Percentiles rank a stretch among this genome's conserved stretches.
Conservation (phyloP, 768 basidiomycete genomes). For the Lactarius sanguifluus region DNA sequence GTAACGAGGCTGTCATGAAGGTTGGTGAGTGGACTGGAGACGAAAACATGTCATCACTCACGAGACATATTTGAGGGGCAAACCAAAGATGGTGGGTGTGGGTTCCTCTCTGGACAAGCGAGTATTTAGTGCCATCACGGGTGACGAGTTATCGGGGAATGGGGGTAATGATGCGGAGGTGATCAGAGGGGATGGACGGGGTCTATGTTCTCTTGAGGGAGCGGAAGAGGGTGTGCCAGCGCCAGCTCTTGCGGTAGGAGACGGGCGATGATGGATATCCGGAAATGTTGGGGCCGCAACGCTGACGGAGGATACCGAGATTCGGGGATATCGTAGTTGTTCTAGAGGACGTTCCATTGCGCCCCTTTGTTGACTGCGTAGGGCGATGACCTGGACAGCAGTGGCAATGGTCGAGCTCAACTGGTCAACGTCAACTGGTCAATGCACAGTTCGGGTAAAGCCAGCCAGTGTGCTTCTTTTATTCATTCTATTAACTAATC, state of each 20-base stretch:
- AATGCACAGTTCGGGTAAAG: neutral
- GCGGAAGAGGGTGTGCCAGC: conserved; percentile 48
- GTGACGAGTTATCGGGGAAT: conserved; percentile 22
- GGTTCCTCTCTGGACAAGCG: conserved; percentile 29
- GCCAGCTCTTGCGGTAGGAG: conserved; percentile 48
- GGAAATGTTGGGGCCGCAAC: conserved; percentile 34
- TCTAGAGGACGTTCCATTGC: conserved; percentile 24
- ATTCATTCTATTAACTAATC: neutral
- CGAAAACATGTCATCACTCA: conserved; percentile 40
- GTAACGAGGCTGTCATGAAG: conserved; percentile 60
- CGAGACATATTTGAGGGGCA: conserved; percentile 82
- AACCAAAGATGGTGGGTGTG: conserved; percentile 58
- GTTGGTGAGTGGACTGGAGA: conserved; percentile 15
- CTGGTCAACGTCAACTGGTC: neutral
- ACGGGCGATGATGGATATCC: conserved; percentile 64
- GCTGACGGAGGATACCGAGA: conserved; percentile 24
- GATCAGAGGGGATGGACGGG: conserved; percentile 37
- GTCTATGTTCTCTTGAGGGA: conserved; percentile 36
- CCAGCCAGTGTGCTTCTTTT: neutral
- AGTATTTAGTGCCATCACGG: conserved; percentile 17
- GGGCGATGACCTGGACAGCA: neutral
- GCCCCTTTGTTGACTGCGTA: neutral
- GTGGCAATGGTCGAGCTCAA: neutral
- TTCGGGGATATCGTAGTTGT: conserved; percentile 24
- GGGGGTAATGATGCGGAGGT: conserved; percentile 19